phyloP scores from a whole-genome alignment of 1,139 yeast genomes.

The Eremothecium sinecaudum region DNA sequence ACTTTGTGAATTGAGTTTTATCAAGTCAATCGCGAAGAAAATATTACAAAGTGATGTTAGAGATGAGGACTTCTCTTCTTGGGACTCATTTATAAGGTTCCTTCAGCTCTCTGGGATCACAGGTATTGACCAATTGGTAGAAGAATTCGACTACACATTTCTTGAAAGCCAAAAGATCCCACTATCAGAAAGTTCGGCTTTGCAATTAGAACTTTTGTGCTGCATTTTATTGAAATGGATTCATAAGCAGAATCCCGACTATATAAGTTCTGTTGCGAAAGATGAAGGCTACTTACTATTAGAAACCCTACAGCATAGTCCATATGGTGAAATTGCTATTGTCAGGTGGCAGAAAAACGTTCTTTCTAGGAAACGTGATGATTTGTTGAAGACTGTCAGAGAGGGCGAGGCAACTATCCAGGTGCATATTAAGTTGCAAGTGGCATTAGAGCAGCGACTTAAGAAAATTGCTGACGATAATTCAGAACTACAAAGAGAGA shows the following conservation, averaged over 20 bases:
- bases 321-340: constrained; percentile 2
- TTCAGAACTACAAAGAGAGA: constrained; percentile 2
- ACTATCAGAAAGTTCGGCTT: neutral
- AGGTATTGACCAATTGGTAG: neutral
- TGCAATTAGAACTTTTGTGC: constrained; percentile 1
- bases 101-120: neutral
- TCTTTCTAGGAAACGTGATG: neutral
- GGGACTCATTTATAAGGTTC: constrained; percentile 1
- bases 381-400: constrained; percentile 1
- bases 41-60: neutral
- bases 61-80: constrained; percentile 3
- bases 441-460: neutral
- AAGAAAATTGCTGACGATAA: neutral
- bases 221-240: constrained; percentile 3
- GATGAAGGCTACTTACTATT: neutral
- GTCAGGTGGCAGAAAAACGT: constrained; percentile 2
- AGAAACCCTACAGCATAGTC: neutral
- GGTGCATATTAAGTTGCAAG: neutral
- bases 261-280: neutral
- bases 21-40: neutral
- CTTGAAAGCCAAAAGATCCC: constrained; percentile 2
- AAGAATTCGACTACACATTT: constrained; percentile 1
- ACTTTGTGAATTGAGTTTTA: constrained; percentile 1
- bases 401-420: constrained; percentile 1
- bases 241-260: neutral